Conservation (phyloP, 805 yeast genomes). For the Crinitomyces ghanaensis region DNA sequence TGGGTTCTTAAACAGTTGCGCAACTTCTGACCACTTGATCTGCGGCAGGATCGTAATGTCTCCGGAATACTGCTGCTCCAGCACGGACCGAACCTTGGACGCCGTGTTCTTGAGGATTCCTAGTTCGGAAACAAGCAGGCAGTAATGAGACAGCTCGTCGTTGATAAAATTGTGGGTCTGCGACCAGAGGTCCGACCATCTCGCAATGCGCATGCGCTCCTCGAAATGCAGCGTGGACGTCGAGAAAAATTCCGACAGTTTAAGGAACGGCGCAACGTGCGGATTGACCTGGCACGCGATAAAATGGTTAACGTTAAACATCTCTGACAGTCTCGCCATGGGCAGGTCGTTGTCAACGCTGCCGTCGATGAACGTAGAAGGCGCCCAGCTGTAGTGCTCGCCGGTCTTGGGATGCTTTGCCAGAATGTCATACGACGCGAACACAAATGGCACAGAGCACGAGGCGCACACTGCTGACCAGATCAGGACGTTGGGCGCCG, state of each 20-base stretch:
- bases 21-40: constrained; percentile 43
- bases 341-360: constrained; percentile 94
- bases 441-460: constrained; percentile 87
- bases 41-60: constrained; percentile 89
- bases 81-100: constrained; percentile 60
- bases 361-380: constrained; percentile 82
- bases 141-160: constrained; percentile 65
- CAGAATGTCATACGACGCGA: constrained; percentile 73
- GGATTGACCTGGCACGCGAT: constrained; percentile 97
- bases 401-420: constrained; percentile 74
- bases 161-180: constrained; percentile 43
- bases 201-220: constrained; percentile 1
- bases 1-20: constrained; percentile 67
- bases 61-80: constrained; percentile 84
- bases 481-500: constrained; percentile 86
- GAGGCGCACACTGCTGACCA: constrained; percentile 90
- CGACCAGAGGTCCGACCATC: constrained; percentile 6
- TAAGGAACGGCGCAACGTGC: constrained; percentile 79
- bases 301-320: constrained; percentile 95
- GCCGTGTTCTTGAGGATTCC: constrained; percentile 66
- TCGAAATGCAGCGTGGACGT: neutral
- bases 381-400: constrained; percentile 69
- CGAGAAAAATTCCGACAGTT: constrained; percentile 12
- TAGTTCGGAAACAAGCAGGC: constrained; percentile 61
- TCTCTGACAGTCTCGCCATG: constrained; percentile 76